Percentiles rank a stretch among this genome's conserved stretches.
These are phyloP conservation scores for Piromyces sp. DNA, from an alignment of 192 early-diverging fungal genomes.

Conservation along the genomic window DNA sequence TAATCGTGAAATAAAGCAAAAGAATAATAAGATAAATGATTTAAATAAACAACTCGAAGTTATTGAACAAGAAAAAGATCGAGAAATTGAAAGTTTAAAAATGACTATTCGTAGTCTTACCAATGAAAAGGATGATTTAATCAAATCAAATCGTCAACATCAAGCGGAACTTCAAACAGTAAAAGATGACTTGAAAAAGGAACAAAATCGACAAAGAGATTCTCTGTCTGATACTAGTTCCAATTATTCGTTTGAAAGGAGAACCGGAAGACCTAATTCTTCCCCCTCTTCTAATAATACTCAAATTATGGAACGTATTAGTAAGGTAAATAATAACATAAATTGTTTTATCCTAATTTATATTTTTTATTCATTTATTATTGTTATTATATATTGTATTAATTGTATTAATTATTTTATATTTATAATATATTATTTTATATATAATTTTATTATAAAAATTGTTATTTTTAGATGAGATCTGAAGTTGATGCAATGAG, in stretches of 20 bases:
- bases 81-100: not conserved
- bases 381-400: too few relatives aligned
- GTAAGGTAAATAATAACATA: not conserved
- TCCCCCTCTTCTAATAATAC: not conserved
- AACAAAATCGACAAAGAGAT: not conserved
- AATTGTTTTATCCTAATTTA: too few relatives aligned
- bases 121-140: not conserved
- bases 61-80: not conserved
- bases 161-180: not conserved
- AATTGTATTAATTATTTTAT: too few relatives aligned
- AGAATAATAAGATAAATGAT: not conserved
- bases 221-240: not conserved
- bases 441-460: too few relatives aligned
- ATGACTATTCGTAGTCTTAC: not conserved
- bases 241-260: not conserved
- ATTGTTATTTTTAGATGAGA: not conserved
- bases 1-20: not conserved
- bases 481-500: not conserved
- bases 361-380: too few relatives aligned
- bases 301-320: not conserved
- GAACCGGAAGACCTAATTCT: not conserved
- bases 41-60: not conserved
- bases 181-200: not conserved
- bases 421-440: too few relatives aligned
- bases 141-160: not conserved